Evolutionary conservation across 2,329 filamentous ascomycete genomes (phyloP).

Genomic region (Calonectria hawksworthii): DNA sequence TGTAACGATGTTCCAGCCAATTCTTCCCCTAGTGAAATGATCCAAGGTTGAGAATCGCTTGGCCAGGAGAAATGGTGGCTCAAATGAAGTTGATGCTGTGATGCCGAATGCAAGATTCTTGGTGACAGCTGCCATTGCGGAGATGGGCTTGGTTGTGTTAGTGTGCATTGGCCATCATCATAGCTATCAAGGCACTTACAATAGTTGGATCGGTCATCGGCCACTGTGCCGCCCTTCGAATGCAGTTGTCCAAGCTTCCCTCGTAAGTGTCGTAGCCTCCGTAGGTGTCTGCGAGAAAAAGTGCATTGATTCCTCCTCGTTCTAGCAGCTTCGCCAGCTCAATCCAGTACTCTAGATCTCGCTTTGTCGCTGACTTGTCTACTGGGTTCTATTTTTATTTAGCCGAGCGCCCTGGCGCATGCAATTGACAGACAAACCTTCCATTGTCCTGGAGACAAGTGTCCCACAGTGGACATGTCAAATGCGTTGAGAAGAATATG

Average conservation of each 20-base stretch:
- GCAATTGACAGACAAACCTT: constrained; percentile 58
- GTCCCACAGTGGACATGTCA: constrained; percentile 75
- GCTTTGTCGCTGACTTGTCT: constrained; percentile 73
- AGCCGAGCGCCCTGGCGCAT: not conserved
- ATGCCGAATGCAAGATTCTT: constrained; percentile 75
- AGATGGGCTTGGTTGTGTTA: constrained; percentile 63
- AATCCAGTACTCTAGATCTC: constrained; percentile 73
- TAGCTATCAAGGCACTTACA: constrained; percentile 54
- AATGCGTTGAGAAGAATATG: constrained; percentile 74
- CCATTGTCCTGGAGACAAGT: constrained; percentile 77
- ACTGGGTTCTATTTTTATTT: constrained; percentile 63
- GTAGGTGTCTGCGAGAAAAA: constrained; percentile 77
- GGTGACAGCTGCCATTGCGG: constrained; percentile 76
- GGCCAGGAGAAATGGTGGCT: constrained; percentile 72
- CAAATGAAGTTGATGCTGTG: constrained; percentile 74
- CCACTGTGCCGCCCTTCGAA: constrained; percentile 74
- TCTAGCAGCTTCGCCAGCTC: constrained; percentile 74
- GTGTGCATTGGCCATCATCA: not conserved
- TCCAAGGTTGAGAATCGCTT: constrained; percentile 74
- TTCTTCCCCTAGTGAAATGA: constrained; percentile 71
- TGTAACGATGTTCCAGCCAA: constrained; percentile 79
- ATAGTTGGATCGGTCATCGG: constrained; percentile 75
- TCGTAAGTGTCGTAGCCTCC: constrained; percentile 75
- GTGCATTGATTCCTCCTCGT: constrained; percentile 72
- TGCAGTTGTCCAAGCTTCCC: constrained; percentile 70